Conservation (phyloP, 805 yeast species). For the Wickerhamomyces hampshirensis region DNA sequence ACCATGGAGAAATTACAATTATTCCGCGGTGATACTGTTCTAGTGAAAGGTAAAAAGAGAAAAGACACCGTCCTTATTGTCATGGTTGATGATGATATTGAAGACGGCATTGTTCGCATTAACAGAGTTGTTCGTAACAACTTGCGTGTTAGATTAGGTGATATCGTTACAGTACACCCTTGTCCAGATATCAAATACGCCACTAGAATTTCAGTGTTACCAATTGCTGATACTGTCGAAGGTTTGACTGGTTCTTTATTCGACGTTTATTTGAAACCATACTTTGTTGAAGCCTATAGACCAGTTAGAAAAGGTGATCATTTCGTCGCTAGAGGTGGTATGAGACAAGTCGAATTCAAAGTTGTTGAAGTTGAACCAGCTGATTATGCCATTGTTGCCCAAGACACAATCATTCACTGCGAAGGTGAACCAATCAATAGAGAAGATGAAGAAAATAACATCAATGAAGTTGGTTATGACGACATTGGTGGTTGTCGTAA, state of each 20-base stretch:
- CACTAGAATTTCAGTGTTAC: constrained; percentile 87
- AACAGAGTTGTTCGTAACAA: constrained; percentile 96
- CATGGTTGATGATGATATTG: constrained; percentile 92
- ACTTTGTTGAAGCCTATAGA: constrained; percentile 97
- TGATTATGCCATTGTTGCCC: constrained; percentile 96
- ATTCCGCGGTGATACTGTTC: constrained; percentile 96
- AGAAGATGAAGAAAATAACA: constrained; percentile 95
- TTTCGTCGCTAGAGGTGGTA: constrained; percentile 95
- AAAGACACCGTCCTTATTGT: constrained; percentile 96
- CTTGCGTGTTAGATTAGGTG: constrained; percentile 90
- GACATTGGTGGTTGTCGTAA: constrained; percentile 99
- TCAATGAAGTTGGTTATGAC: constrained; percentile 97
- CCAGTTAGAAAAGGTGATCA: constrained; percentile 98
- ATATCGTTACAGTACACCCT: constrained; percentile 84
- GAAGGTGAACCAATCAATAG: constrained; percentile 99
- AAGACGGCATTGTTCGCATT: constrained; percentile 89
- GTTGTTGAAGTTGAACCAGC: constrained; percentile 98
- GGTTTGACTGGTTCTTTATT: constrained; percentile 95
- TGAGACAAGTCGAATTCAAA: constrained; percentile 98
- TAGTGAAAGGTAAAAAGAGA: constrained; percentile 97
- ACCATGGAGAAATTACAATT: constrained; percentile 93
- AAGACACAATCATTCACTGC: constrained; percentile 95
- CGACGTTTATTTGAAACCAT: constrained; percentile 94
- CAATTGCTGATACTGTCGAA: constrained; percentile 97
- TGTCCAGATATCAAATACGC: constrained; percentile 99